Percentiles rank a stretch among this genome's conserved stretches.
Evolutionary conservation across 768 basidiomycete species (phyloP).

Genomic region (Collybia mongolica): DNA sequence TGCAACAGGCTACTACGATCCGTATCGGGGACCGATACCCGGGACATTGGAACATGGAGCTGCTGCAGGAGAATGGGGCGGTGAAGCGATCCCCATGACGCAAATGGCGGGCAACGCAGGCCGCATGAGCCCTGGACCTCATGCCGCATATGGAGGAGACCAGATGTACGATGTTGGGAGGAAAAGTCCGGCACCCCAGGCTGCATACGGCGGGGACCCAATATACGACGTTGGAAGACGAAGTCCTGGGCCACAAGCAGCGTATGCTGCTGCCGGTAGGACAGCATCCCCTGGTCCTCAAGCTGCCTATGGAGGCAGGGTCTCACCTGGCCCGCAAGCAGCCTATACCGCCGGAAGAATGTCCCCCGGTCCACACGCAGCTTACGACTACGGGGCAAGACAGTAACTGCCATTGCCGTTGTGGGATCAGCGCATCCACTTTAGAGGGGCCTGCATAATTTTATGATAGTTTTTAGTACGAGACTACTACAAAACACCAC

Average conservation of each 20-base stretch:
- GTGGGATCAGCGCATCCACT: slow-evolving; percentile 5
- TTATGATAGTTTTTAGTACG: slow-evolving; percentile 7
- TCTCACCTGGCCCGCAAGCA: slow-evolving; percentile 41
- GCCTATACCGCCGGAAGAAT: slow-evolving; percentile 35
- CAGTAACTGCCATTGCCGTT: not conserved
- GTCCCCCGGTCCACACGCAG: slow-evolving; percentile 47
- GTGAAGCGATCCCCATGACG: slow-evolving; percentile 76
- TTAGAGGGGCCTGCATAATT: slow-evolving; percentile 3
- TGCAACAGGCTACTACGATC: slow-evolving; percentile 65
- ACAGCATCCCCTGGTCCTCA: slow-evolving; percentile 29
- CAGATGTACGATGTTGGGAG: no score
- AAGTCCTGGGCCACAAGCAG: slow-evolving; percentile 43
- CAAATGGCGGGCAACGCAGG: slow-evolving; percentile 41
- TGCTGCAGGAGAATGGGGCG: slow-evolving; percentile 33
- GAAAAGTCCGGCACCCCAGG: slow-evolving; percentile 13
- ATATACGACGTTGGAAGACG: slow-evolving; percentile 20
- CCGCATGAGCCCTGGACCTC: slow-evolving; percentile 36
- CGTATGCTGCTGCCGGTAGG: slow-evolving; percentile 33
- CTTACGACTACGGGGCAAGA: slow-evolving; percentile 23
- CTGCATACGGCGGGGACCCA: slow-evolving; percentile 31
- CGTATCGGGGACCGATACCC: slow-evolving; percentile 76
- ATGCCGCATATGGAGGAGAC: slow-evolving; percentile 16
- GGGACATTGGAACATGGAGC: slow-evolving; percentile 55
- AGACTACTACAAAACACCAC: slow-evolving; percentile 5
- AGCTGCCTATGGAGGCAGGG: slow-evolving; percentile 28